Evolutionary conservation across 306 rosid species (phyloP).

Genomic region (Cucurbita maxima): DNA sequence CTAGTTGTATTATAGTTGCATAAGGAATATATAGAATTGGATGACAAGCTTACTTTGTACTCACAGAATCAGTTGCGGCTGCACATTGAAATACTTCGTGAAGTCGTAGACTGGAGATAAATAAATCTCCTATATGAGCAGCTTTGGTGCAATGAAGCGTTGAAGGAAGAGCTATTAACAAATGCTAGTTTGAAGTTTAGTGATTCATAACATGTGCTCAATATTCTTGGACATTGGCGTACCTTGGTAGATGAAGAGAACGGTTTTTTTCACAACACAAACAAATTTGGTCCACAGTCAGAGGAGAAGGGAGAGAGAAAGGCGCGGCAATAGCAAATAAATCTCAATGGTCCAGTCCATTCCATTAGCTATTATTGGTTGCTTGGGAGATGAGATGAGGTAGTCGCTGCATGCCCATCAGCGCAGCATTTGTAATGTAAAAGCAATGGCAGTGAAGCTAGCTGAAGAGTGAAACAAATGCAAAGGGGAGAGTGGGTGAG

Average conservation of each 20-base stretch:
- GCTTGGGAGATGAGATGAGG: background rate
- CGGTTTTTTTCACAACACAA: background rate
- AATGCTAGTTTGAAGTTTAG: background rate
- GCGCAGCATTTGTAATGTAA: background rate
- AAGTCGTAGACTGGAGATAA: background rate
- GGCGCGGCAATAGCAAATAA: background rate
- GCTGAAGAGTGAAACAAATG: slow-evolving; percentile 8
- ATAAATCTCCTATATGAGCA: background rate
- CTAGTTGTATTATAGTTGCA: background rate
- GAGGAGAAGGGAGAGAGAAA: background rate
- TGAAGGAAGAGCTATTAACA: background rate
- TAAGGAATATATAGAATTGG: background rate
- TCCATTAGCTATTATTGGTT: background rate
- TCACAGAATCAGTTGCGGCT: too few relatives aligned
- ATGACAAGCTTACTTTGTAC: background rate
- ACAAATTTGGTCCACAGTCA: background rate
- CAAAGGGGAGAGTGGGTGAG: background rate
- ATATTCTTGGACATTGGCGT: background rate
- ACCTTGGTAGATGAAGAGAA: background rate
- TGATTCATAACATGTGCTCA: background rate
- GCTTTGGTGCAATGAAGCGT: background rate
- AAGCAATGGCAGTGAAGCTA: slow-evolving; percentile 5
- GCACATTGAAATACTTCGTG: background rate
- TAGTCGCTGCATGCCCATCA: slow-evolving; percentile 2
- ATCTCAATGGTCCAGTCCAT: slow-evolving; percentile 1